These are phyloP conservation scores for Elsinoe arachidis DNA, from an alignment of 2,329 filamentous ascomycete genomes.

Conservation along the genomic window DNA sequence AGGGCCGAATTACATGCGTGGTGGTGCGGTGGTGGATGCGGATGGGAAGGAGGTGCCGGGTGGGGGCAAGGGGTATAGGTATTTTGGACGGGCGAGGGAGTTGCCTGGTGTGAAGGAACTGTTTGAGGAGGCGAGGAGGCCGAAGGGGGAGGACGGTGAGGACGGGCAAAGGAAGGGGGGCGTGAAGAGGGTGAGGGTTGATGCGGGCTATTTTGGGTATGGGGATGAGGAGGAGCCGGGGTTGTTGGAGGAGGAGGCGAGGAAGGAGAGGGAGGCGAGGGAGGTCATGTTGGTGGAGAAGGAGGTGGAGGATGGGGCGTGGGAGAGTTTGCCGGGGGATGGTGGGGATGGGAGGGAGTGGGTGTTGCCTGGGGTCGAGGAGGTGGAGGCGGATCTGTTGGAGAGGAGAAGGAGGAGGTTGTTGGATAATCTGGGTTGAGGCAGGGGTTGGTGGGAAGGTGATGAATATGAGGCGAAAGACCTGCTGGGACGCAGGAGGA, in stretches of 20 bases:
- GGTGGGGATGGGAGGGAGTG: slow-evolving; percentile 72
- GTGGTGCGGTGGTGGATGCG: slow-evolving; percentile 46
- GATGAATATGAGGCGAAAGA: not conserved
- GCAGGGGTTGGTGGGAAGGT: no score
- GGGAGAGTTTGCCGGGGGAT: slow-evolving; percentile 83
- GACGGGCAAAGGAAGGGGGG: slow-evolving; percentile 56
- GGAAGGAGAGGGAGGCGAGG: slow-evolving; percentile 70
- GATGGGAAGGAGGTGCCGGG: slow-evolving; percentile 48
- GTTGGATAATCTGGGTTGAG: slow-evolving; percentile 63
- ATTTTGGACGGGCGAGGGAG: slow-evolving; percentile 84
- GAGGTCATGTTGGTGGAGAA: slow-evolving; percentile 53
- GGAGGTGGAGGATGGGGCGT: slow-evolving; percentile 39
- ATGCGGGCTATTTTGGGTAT: slow-evolving; percentile 94
- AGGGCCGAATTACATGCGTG: slow-evolving; percentile 93
- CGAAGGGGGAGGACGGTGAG: slow-evolving; percentile 43
- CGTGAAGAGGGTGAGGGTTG: slow-evolving; percentile 66
- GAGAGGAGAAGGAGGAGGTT: slow-evolving; percentile 75
- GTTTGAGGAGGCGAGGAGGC: slow-evolving; percentile 67
- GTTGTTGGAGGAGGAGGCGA: slow-evolving; percentile 68
- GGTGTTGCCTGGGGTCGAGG: slow-evolving; percentile 75
- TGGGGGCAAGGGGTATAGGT: slow-evolving; percentile 84
- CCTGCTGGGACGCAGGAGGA: not conserved
- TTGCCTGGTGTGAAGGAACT: slow-evolving; percentile 93
- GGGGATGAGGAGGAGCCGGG: slow-evolving; percentile 88
- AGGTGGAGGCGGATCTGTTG: slow-evolving; percentile 90